Base-by-base conservation (phyloP, 2,329 filamentous ascomycete species). In the Xylaria digitata region DNA sequence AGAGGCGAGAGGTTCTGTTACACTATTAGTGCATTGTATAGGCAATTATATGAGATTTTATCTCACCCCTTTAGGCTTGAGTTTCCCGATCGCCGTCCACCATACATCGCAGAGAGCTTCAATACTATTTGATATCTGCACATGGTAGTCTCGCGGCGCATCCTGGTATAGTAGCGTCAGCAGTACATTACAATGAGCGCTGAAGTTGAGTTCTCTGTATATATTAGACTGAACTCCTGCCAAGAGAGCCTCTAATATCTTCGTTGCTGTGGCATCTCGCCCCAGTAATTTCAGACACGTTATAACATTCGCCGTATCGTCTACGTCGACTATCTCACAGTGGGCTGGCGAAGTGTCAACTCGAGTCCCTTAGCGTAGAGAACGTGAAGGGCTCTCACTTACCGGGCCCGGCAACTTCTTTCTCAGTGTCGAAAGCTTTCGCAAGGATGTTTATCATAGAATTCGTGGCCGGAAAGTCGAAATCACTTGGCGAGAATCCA, bases 161-260 rank as follows among this genome's bases (percentile, higher is more conserved):
- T 43, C 53, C 26, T 55, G 53, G n/a, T 30, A 30, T 6, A 55
- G 53, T 6, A 55, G 21, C n/a, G 53, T 5, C 23, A 55, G 30
- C 37, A 55, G 15, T 37, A 55, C 53, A 30, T 30, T 55, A 37
- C 53, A 55, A 55, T 55, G 43, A 6, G 37, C 37, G 43, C 37
- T 55, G 53, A 55, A 55, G 37, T 37, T 43, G 21, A 55, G 53
- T 42, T 55, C 37, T 6, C 21, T 42, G 7, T 55, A 19, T 6
- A n/a, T 15, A 19, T 30, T 55, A 4, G 53, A 43, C 8, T 30
- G 37, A 26, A 55, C 30, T 30, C 37, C 19, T 0, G 37, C 23
- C 23, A 55, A 55, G 5, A 55, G 53, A 7, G 4, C 53, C 21
- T 55, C 15, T 6, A 19, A 30, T 3, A 17, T 9, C 21, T 13